Evolutionary conservation across 345 rosid species (phyloP).

Genomic region (Salix udensis): DNA sequence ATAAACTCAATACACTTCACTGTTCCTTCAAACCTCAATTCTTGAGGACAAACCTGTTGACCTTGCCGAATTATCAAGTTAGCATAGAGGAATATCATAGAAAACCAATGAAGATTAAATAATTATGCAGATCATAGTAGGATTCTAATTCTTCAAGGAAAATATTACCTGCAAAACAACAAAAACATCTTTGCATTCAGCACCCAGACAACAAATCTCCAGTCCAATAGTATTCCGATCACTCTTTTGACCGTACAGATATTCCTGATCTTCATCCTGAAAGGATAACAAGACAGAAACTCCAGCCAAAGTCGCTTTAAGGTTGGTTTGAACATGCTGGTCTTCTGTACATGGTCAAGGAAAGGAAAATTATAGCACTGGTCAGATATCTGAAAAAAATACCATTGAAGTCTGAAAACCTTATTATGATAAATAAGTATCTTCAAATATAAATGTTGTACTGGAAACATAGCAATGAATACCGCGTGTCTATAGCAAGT

Average conservation of each 20-base stretch:
- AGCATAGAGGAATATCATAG: conserved; percentile 17
- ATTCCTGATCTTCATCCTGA: conserved; percentile 51
- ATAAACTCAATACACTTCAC: conserved; percentile 57
- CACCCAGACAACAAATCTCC: conserved; percentile 57
- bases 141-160: conserved; percentile 15
- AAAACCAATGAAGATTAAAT: conserved; percentile 9
- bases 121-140: too few relatives aligned
- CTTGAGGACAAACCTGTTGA: conserved; percentile 75
- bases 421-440: background rate
- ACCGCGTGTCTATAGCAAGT: background rate
- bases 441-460: background rate
- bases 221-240: conserved; percentile 29
- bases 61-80: conserved; percentile 35
- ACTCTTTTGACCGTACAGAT: conserved; percentile 20
- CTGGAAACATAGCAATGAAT: background rate
- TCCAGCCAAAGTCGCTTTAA: conserved; percentile 58
- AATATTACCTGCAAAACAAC: conserved; percentile 68
- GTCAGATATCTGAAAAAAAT: background rate
- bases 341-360: conserved; percentile 52
- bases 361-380: background rate
- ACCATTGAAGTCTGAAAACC: background rate
- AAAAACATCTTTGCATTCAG: conserved; percentile 55
- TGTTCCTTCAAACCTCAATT: conserved; percentile 62
- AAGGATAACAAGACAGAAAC: conserved; percentile 58
- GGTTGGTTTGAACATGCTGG: conserved; percentile 71